phyloP scores from a whole-genome alignment of 2,329 filamentous ascomycete species.

The Apiospora aurea region DNA sequence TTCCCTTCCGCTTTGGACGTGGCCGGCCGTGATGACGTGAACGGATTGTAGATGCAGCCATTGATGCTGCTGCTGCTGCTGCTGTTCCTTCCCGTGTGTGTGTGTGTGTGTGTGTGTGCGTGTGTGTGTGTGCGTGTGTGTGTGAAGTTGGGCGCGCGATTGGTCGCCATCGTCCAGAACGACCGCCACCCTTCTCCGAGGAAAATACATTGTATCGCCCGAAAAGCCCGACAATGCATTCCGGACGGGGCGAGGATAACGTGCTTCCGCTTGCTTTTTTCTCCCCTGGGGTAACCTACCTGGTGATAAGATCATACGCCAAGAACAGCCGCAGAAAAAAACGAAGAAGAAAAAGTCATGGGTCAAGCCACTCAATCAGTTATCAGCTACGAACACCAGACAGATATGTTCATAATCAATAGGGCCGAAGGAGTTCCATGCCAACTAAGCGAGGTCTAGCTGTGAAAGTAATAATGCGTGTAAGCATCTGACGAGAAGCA shows the following conservation, averaged over 20 bases:
- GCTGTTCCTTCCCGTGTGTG: too few species aligned
- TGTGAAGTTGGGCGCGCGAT: background rate
- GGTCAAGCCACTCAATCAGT: background rate
- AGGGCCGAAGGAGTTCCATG: background rate
- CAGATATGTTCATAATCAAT: background rate
- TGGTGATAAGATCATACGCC: background rate
- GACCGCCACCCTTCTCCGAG: background rate
- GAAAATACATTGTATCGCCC: background rate
- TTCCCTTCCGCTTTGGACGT: background rate
- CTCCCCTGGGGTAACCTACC: background rate
- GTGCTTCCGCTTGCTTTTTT: background rate
- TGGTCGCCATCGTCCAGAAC: background rate
- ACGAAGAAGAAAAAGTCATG: background rate
- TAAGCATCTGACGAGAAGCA: background rate
- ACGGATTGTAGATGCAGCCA: background rate
- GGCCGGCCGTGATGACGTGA: background rate
- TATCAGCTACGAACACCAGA: background rate
- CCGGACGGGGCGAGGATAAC: background rate
- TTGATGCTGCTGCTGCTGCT: too few species aligned
- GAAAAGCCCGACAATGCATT: background rate
- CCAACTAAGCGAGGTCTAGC: background rate
- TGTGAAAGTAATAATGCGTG: background rate
- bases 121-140: too few species aligned
- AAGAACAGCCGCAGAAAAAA: background rate
- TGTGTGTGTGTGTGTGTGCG: too few species aligned